Evolutionary conservation across 1,284 basidiomycete genomes (phyloP), one percentile per base, ranked within the genome.

Genomic region (Leucoagaricus sp.): DNA sequence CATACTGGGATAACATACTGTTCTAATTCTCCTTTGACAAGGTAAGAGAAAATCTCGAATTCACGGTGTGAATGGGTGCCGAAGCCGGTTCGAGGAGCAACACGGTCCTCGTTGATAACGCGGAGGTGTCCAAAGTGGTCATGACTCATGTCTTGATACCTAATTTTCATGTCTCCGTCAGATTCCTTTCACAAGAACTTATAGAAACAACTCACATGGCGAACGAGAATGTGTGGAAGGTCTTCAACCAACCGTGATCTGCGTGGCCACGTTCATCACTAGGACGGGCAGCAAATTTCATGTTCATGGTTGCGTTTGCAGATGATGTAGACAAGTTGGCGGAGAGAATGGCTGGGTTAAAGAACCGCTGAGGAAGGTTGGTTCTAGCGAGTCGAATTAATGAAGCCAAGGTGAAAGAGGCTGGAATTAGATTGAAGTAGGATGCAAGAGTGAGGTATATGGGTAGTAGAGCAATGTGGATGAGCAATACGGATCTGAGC

Each of bases 11-110:
- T 26, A 41, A 69, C 80, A 59, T 68, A 91, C 90, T 94, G 90
- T 64, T 91, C 86, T 25, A 94, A 77, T 64, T 87, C 78, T 2
- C 93, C 93, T n/a, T 72, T 67, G 29, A 94, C 83, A 49, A 94
- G 74, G 63, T 97, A 96, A 1, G 87, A 89, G 75, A 96, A 97
- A 63, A 98, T 98, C 68, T 98, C 94, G 64, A 93, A 92, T 67
- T 92, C 89, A 31, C 84, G 78, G 69, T 98, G 96, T 8, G 81
- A 78, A 66, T 98, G 94, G 0, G 86, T 87, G 3, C 92, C 93
- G 64, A 98, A 98, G 0, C 95, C 96, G 6, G 85, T 88, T 2
- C 73, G 68, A 3, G 91, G 75, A 2, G 82, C 83, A 26, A 97
- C 93, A 31, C 93, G 85, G 66, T 97, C 95, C 71, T 97, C 95